Evolutionary conservation across 2,329 filamentous ascomycete species (phyloP), one percentile per base, ranked within the genome.

Genomic region (Aquanectria penicillioides): DNA sequence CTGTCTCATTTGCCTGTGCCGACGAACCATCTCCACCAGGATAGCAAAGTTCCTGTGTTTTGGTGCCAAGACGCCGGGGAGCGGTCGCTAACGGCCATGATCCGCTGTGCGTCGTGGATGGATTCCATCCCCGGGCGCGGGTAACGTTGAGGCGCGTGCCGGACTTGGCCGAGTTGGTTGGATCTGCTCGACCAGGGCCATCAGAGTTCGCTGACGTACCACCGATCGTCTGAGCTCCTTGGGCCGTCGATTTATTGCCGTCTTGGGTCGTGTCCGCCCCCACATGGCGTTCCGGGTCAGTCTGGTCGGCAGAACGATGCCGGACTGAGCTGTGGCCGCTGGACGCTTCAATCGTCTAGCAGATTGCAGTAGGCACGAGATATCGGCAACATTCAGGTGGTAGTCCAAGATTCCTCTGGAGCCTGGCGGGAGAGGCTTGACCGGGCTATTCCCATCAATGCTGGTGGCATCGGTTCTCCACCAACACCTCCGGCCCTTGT

Each of bases 251-350:
- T 67, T 54, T 46, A 34, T 63, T 67, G 33, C 64, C 62, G n/a
- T 18, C 49, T 67, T 63, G 38, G 62, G 64, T 9, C 23, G 41
- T 57, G 53, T 48, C 53, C 20, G 53, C 31, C 56, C 31, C 38
- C 31, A 56, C 33, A 53, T 18, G 17, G 29, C 28, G 25, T 41
- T 36, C 17, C 28, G 29, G 37, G 43, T 38, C 25, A 18, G 9
- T 36, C n/a, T 51, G 22, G 46, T 63, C 65, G 65, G 65, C 56
- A 52, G 36, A 57, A 47, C 62, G 51, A 23, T 68, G 65, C 65
- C 65, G 64, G 41, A 22, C 25, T 46, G 26, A 18, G 29, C 28
- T 20, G 26, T 5, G 22, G 41, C 12, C 15, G 18, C 23, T 13
- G 17, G 9, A n/a, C 15, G 28, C 17, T 31, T 33, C n/a, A n/a